A percentile compares a stretch with the other conserved stretches of the same genome.
phyloP scores from a whole-genome alignment of 2,329 filamentous ascomycete species.

The Knufia petricola region DNA sequence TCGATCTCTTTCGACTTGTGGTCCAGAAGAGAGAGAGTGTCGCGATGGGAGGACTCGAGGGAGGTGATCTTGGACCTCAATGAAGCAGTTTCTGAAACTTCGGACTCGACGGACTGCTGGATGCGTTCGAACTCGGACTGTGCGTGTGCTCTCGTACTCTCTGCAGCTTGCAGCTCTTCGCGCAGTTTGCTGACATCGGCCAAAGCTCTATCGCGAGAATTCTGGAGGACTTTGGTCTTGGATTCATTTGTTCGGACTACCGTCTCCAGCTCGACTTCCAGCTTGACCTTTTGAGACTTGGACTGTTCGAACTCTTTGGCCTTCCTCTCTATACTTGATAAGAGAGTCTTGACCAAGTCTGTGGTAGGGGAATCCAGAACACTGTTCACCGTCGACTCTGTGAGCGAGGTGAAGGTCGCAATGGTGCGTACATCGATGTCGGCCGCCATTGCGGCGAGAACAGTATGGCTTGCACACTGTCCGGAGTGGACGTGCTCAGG shows the following conservation, averaged over 20 bases:
- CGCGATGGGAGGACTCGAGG: slow-evolving; percentile 84
- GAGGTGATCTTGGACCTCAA: slow-evolving; percentile 75
- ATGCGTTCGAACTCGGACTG: slow-evolving; percentile 74
- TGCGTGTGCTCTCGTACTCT: slow-evolving; percentile 63
- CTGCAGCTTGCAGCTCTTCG: slow-evolving; percentile 75
- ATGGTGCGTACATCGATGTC: slow-evolving; percentile 51
- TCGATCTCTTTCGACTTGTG: slow-evolving; percentile 82
- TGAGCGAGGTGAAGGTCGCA: slow-evolving; percentile 48
- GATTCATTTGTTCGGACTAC: slow-evolving; percentile 74
- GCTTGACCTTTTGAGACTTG: slow-evolving; percentile 75
- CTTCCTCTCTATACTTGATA: slow-evolving; percentile 66
- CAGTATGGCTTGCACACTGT: not conserved
- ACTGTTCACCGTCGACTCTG: slow-evolving; percentile 46
- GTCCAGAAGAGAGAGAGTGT: slow-evolving; percentile 79
- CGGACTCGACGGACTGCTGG: slow-evolving; percentile 61
- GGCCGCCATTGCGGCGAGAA: slow-evolving; percentile 41
- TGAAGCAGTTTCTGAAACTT: slow-evolving; percentile 58
- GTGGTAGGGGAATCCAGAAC: slow-evolving; percentile 54
- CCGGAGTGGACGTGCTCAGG: not conserved
- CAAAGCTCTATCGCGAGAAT: slow-evolving; percentile 69
- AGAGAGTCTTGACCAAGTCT: slow-evolving; percentile 65
- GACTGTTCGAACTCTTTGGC: slow-evolving; percentile 74
- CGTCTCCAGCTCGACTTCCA: slow-evolving; percentile 89
- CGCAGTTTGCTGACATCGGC: slow-evolving; percentile 75
- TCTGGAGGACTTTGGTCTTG: slow-evolving; percentile 71